Base-by-base conservation (phyloP, 1,139 yeast genomes). In the Lodderomyces parapsilosis region DNA sequence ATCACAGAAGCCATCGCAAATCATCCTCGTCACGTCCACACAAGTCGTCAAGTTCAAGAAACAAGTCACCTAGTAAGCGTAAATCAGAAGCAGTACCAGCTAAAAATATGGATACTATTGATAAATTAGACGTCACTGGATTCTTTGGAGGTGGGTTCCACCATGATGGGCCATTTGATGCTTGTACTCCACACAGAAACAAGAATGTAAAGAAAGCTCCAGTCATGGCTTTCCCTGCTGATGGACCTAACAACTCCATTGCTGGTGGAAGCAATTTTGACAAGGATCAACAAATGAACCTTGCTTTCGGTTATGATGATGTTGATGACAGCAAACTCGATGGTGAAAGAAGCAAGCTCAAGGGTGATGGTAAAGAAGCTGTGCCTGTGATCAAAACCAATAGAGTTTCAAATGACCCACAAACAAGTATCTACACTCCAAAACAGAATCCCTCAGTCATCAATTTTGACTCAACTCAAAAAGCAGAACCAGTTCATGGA, bases 91-190 rank as follows among this genome's bases (percentile, higher is more conserved):
- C 74, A 1, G 68, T 65, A 33, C 74, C 77, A 57, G 63, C 77
- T 19, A 81, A 82, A 54, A 80, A 81, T 52, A 79, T 93, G 51
- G 99, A 93, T 59, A 88, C 96, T 4, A 93, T 93, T 55, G 99
- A 93, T 67, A 87, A 86, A 64, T 74, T 93, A 53, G 99, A 93
- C 62, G 98, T 91, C 31, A 90, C 98, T 6, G 98, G 96, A 0
- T 76, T 93, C 51, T 91, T 87, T 60, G 97, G 97, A n/a, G 84
- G 88, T 36, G 88, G 93, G 1, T 93, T 93, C 75, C 99, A 93
- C 64, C 99, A 93, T 63, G 99, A 93, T 65, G 99, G 99, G 11
- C 99, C 99, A 14, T 93, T 93, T 63, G 99, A 93, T 63, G 99
- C 99, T 2, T 91, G 98, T 65, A 86, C 95, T 5, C 98, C 99